Conservation (phyloP, 208 protist genomes). For the Willaertia magna region DNA sequence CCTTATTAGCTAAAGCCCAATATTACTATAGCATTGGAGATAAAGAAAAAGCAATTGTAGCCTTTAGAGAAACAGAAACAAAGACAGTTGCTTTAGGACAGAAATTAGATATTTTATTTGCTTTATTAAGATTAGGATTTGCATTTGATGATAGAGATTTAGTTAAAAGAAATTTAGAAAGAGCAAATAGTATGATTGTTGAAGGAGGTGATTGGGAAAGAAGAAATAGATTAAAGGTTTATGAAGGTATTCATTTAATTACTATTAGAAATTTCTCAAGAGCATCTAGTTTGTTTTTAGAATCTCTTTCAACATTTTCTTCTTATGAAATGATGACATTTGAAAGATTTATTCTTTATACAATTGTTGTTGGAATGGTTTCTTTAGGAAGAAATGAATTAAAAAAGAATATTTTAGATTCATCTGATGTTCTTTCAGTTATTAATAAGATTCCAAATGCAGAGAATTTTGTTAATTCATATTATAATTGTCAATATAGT, state of each 20-base stretch:
- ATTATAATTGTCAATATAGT: conserved; percentile 87
- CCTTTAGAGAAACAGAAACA: conserved; percentile 69
- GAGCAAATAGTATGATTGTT: conserved; percentile 76
- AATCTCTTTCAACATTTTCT: conserved; percentile 92
- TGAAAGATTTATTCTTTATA: conserved; percentile 84
- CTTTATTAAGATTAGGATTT: conserved; percentile 84
- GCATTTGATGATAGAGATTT: conserved; percentile 81
- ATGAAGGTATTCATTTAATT: conserved; percentile 87
- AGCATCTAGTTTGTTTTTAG: conserved; percentile 78
- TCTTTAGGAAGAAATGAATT: conserved; percentile 68
- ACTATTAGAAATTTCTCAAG: conserved; percentile 81
- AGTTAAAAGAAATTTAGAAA: conserved; percentile 67
- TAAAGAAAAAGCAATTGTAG: conserved; percentile 69
- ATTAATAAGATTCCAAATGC: conserved; percentile 69
- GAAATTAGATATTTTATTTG: conserved; percentile 87
- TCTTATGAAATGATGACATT: conserved; percentile 81
- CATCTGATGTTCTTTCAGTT: conserved; percentile 35
- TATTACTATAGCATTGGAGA: conserved; percentile 85
- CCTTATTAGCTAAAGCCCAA: conserved; percentile 71
- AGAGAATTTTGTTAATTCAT: conserved; percentile 63
- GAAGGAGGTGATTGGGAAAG: conserved; percentile 97
- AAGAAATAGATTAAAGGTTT: conserved; percentile 95
- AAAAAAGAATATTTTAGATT: conserved; percentile 43
- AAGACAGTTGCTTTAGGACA: conserved; percentile 78
- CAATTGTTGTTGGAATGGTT: conserved; percentile 67